Evolutionary conservation across 108 stramenopile genomes (phyloP).

Genomic region (Skeletonema tropicum): DNA sequence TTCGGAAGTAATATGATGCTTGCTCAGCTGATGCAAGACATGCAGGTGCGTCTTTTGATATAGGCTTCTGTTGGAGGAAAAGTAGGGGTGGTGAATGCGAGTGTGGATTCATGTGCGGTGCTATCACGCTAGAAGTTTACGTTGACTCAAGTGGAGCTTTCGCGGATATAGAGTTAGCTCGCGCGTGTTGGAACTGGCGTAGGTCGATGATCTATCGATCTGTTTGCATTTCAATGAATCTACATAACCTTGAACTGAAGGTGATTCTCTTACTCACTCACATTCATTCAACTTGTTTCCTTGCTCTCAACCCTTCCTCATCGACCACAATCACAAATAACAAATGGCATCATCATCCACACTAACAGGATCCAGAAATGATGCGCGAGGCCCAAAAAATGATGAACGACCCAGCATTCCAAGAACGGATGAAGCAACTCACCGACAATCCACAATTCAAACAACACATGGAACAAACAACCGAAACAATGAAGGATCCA

Average conservation of each 20-base stretch:
- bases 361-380: conserved; percentile 84
- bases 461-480: conserved; percentile 60
- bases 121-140: too few species aligned
- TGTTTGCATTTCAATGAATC: not conserved
- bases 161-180: too few species aligned
- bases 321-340: not conserved
- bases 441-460: conserved; percentile 69
- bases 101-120: not conserved
- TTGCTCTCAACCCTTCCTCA: not conserved
- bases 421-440: conserved; percentile 83
- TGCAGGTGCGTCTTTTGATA: conserved; percentile 67
- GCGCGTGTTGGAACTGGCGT: not conserved
- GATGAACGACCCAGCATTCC: conserved; percentile 86
- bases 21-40: conserved; percentile 86
- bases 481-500: conserved; percentile 76
- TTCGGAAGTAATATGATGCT: conserved; percentile 73
- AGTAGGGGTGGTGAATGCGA: not conserved
- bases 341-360: not conserved
- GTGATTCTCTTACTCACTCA: not conserved
- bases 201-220: not conserved
- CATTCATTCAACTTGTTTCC: not conserved
- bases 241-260: not conserved
- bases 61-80: not conserved
- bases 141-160: too few species aligned
- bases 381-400: conserved; percentile 86